Percentiles rank a stretch among this genome's conserved stretches.
These are phyloP conservation scores for Ettlia oleoabundans DNA, from an alignment of 139 green algal species.

Conservation along the genomic window DNA sequence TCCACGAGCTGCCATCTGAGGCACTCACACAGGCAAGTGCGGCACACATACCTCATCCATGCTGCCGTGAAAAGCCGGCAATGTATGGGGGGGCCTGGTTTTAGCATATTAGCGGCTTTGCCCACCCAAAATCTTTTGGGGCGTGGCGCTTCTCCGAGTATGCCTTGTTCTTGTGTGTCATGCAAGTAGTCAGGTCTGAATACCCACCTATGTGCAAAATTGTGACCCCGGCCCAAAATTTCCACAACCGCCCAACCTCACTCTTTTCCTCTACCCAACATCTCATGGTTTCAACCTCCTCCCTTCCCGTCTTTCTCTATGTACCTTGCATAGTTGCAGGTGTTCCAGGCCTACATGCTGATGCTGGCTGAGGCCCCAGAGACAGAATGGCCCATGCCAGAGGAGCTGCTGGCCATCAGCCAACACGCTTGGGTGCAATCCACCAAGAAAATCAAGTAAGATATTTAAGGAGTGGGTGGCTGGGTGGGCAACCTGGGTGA, in stretches of 20 bases:
- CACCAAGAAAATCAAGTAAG: conserved; percentile 33
- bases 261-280: too few relatives aligned
- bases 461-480: too few relatives aligned
- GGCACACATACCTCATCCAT: too few relatives aligned
- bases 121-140: too few relatives aligned
- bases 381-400: neutral
- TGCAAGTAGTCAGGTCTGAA: neutral
- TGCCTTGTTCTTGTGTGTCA: too few relatives aligned
- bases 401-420: conserved; percentile 9
- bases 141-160: too few relatives aligned
- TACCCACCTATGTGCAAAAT: neutral
- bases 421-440: conserved; percentile 10
- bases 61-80: too few relatives aligned
- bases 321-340: neutral
- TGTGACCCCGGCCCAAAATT: too few relatives aligned
- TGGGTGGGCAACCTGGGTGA: too few relatives aligned
- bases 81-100: too few relatives aligned
- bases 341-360: conserved; percentile 48
- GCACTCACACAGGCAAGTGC: conserved; percentile 58
- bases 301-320: neutral
- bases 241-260: too few relatives aligned
- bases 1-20: conserved; percentile 54
- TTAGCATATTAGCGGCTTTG: too few relatives aligned
- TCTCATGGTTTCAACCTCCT: neutral
- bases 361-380: conserved; percentile 23